A percentile compares a stretch with the other conserved stretches of the same genome.
Conservation (phyloP, 495 filamentous ascomycete genomes). For the Podospora comata region DNA sequence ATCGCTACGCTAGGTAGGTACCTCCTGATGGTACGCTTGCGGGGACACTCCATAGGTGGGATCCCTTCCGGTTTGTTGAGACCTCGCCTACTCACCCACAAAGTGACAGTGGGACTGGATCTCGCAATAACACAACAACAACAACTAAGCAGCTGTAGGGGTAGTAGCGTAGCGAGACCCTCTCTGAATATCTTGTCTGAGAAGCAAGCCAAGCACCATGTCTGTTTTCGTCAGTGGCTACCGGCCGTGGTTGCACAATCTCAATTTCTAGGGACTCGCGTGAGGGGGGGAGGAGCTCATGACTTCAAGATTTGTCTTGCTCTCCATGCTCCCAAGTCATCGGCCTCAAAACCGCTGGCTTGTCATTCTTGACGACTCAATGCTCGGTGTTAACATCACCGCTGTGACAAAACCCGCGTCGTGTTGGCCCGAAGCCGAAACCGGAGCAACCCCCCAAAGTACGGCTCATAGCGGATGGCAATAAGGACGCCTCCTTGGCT, state of each 20-base stretch:
- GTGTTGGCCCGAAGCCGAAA: conserved; percentile 6
- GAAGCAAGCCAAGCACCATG: not conserved
- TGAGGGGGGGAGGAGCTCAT: not conserved
- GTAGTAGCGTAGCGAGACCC: not conserved
- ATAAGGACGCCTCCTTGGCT: not conserved
- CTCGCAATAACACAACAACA: no score
- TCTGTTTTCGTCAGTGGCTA: not conserved
- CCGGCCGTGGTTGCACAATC: not conserved
- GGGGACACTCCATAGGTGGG: no score
- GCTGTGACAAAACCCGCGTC: not conserved
- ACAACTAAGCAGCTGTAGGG: no score
- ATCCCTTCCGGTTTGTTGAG: no score
- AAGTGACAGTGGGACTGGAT: no score
- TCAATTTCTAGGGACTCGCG: not conserved
- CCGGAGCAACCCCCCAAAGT: not conserved
- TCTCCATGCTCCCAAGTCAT: no score
- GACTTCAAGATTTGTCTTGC: not conserved
- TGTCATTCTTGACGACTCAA: no score
- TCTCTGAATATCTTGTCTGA: not conserved
- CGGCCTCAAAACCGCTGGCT: no score
- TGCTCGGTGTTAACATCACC: not conserved
- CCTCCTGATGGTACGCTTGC: no score
- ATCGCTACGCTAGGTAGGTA: no score
- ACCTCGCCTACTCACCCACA: no score
- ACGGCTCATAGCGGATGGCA: not conserved